Conservation (phyloP, 768 basidiomycete genomes). For the Cystofilobasidium ferigula region DNA sequence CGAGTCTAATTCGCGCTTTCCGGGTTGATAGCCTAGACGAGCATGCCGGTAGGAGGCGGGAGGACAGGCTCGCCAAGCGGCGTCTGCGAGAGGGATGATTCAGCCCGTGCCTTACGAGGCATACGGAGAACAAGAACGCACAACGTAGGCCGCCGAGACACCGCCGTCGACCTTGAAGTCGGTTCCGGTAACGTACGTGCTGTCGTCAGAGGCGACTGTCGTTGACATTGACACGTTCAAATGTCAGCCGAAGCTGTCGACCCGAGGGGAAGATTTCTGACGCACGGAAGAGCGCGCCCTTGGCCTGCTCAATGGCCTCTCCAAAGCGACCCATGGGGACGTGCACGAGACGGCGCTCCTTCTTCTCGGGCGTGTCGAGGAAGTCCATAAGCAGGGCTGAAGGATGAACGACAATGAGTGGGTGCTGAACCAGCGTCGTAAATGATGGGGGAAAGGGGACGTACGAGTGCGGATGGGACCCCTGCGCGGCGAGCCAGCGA, state of each 20-base stretch:
- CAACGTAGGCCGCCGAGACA: constrained; percentile 77
- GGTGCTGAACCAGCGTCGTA: too few species aligned
- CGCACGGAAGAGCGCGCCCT: constrained; percentile 83
- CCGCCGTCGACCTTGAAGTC: constrained; percentile 97
- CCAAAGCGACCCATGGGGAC: constrained; percentile 96
- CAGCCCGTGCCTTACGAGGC: not conserved
- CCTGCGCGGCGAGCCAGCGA: too few species aligned
- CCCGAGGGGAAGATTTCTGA: constrained; percentile 29
- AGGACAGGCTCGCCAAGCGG: constrained; percentile 64
- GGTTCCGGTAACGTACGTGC: constrained; percentile 88
- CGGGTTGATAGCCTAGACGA: not conserved
- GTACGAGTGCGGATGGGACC: constrained; percentile 91
- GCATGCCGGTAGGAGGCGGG: constrained; percentile 47
- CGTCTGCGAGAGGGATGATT: constrained; percentile 40
- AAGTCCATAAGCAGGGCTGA: constrained; percentile 98
- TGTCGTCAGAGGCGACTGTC: constrained; percentile 82
- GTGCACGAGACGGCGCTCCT: constrained; percentile 63
- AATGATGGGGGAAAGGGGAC: too few species aligned
- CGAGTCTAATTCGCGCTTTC: too few species aligned
- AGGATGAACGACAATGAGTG: too few species aligned
- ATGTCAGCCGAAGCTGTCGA: not conserved
- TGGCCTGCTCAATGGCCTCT: constrained; percentile 88
- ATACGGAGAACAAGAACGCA: constrained; percentile 29
- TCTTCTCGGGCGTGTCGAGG: constrained; percentile 90
- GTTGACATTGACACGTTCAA: constrained; percentile 14